Evolutionary conservation across 139 green algal species (phyloP).

Genomic region (Spirogloea muscicola): DNA sequence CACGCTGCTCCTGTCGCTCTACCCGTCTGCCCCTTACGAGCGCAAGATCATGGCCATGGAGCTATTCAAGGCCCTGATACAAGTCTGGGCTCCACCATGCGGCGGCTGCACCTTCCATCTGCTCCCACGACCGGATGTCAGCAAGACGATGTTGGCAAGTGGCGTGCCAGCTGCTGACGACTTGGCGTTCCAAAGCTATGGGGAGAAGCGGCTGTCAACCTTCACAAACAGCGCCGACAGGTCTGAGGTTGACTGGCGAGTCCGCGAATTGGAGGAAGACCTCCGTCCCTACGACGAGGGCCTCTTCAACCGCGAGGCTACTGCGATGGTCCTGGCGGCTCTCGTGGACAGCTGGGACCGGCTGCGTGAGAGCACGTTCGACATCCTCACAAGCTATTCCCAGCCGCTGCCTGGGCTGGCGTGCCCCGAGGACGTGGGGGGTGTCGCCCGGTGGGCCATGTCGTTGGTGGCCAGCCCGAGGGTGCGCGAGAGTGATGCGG

Average conservation of each 20-base stretch:
- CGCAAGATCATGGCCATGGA: slow-evolving; percentile 71
- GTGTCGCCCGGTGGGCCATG: slow-evolving; percentile 60
- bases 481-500: slow-evolving; percentile 70
- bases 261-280: no score
- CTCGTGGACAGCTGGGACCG: slow-evolving; percentile 73
- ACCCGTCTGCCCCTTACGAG: slow-evolving; percentile 69
- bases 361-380: slow-evolving; percentile 58
- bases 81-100: no score
- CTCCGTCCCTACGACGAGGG: slow-evolving; percentile 30
- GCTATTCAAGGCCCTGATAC: slow-evolving; percentile 60
- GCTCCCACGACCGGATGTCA: no score
- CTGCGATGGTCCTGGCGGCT: slow-evolving; percentile 10
- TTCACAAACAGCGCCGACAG: no score
- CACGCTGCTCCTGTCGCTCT: slow-evolving; percentile 59
- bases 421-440: slow-evolving; percentile 42
- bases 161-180: no score
- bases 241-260: no score
- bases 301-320: slow-evolving; percentile 26
- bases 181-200: no score
- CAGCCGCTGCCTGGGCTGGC: slow-evolving; percentile 69
- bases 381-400: slow-evolving; percentile 52
- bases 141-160: no score
- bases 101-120: no score
- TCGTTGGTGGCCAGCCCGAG: slow-evolving; percentile 65
- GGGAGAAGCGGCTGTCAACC: no score